phyloP scores from a whole-genome alignment of 2,329 filamentous ascomycete genomes.

The Bretziella fagacearum region DNA sequence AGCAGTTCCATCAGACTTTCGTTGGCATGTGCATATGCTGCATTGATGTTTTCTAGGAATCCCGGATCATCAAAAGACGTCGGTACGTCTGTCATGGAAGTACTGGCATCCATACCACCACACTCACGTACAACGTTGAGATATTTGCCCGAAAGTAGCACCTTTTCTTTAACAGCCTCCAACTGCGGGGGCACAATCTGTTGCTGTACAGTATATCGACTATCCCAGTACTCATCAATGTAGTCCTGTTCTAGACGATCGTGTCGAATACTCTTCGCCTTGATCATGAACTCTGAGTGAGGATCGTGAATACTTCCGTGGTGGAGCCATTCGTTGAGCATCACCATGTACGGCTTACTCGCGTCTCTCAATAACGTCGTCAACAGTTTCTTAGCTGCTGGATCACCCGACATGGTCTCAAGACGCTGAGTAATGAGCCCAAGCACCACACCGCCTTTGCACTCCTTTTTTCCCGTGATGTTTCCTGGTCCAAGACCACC shows the following conservation, averaged over 20 bases:
- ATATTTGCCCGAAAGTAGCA: slow-evolving; percentile 89
- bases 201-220: slow-evolving; percentile 85
- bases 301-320: slow-evolving; percentile 90
- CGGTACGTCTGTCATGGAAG: slow-evolving; percentile 75
- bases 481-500: slow-evolving; percentile 64
- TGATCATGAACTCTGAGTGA: slow-evolving; percentile 84
- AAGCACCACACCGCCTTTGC: slow-evolving; percentile 92
- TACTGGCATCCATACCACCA: slow-evolving; percentile 84
- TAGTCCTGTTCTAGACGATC: slow-evolving; percentile 91
- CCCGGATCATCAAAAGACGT: slow-evolving; percentile 78
- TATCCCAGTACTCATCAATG: slow-evolving; percentile 98
- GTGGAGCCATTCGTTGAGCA: slow-evolving; percentile 98
- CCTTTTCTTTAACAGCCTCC: slow-evolving; percentile 80
- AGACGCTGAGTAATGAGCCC: slow-evolving; percentile 70
- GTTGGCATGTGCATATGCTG: slow-evolving; percentile 88
- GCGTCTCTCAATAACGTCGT: slow-evolving; percentile 72
- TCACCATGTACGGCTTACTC: slow-evolving; percentile 87
- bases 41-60: slow-evolving; percentile 91
- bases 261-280: slow-evolving; percentile 84
- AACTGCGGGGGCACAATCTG: slow-evolving; percentile 84
- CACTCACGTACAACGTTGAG: slow-evolving; percentile 95
- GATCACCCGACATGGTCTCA: slow-evolving; percentile 84
- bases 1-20: slow-evolving; percentile 80
- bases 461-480: slow-evolving; percentile 76
- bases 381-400: slow-evolving; percentile 64